Evolutionary conservation across 176 grass and related monocot genomes (phyloP), one percentile per base, ranked within the genome.

Genomic region (Phyllostachys edulis): DNA sequence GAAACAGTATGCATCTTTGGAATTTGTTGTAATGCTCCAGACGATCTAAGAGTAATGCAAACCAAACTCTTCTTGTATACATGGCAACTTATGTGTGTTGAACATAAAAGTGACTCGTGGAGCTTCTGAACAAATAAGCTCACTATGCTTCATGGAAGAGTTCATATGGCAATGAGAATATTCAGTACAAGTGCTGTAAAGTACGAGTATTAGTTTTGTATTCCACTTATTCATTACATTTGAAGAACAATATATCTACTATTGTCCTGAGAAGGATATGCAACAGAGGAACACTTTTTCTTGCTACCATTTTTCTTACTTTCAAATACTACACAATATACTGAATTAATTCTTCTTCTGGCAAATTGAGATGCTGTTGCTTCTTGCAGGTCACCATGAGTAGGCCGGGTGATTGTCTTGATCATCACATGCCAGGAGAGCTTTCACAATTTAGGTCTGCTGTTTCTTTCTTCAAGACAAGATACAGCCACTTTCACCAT

Each of bases 391-490:
- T 90, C 72, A 90, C 71, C 88, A 82, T 65, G 78, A 82, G 70
- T 85, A 87, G 63, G 88, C 82, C 15, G 88, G 84, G 29, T 90
- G 78, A 90, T 68, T 66, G 39, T 87, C 91, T 26, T 75, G 50
- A 40, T 94, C 89, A 61, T 83, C 88, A 78, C 77, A 90, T 37
- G 80, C 67, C 52, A 89, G 65, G 2, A 96, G 72, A 38, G 50
- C 13, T 80, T 75, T 92, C 57, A 87, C 86, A 83, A 87, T 86
- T 54, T 84, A 18, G 88, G 93, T 20, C 90, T 90, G 37, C 5
- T 78, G 36, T 85, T 89, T 77, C 76, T 87, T 63, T 92, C 88
- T 89, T 87, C 88, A 77, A 91, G 80, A 75, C 93, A 90, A 27
- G 71, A 73, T 63, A 67, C 37, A 45, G 88, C 82, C 63, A 89